Evolutionary conservation across 2,329 filamentous ascomycete genomes (phyloP).

Genomic region (Exophiala sideris): DNA sequence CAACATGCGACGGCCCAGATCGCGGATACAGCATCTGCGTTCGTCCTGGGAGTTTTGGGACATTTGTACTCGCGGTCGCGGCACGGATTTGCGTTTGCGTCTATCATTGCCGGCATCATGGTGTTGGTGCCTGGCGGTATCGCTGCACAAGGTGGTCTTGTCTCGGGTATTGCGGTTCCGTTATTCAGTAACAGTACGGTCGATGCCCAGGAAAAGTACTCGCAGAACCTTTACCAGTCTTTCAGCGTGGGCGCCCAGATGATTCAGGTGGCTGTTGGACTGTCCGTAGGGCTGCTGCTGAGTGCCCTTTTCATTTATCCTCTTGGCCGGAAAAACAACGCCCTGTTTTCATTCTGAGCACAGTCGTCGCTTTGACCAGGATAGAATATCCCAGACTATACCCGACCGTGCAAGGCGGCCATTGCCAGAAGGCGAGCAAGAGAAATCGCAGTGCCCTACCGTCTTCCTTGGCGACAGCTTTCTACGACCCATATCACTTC

Average conservation of each 20-base stretch:
- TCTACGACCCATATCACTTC: no score
- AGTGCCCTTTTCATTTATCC: background rate
- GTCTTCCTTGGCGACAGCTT: no score
- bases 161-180: background rate
- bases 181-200: conserved; percentile 1
- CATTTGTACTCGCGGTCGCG: conserved; percentile 1
- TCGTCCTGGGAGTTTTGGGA: background rate
- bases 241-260: conserved; percentile 1
- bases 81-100: conserved; percentile 1
- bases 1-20: background rate
- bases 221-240: background rate
- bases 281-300: background rate
- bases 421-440: no score
- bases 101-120: background rate
- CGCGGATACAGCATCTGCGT: background rate
- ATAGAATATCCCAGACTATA: no score
- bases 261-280: conserved; percentile 1
- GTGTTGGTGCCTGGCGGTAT: conserved; percentile 1
- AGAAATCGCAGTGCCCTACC: no score
- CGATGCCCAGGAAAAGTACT: background rate
- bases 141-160: background rate
- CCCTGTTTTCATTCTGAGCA: background rate
- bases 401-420: no score
- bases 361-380: no score
- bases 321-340: background rate